Percentiles rank a stretch among this genome's conserved stretches.
phyloP scores from a whole-genome alignment of 345 rosid species.

The Rhodamnia rubescens region DNA sequence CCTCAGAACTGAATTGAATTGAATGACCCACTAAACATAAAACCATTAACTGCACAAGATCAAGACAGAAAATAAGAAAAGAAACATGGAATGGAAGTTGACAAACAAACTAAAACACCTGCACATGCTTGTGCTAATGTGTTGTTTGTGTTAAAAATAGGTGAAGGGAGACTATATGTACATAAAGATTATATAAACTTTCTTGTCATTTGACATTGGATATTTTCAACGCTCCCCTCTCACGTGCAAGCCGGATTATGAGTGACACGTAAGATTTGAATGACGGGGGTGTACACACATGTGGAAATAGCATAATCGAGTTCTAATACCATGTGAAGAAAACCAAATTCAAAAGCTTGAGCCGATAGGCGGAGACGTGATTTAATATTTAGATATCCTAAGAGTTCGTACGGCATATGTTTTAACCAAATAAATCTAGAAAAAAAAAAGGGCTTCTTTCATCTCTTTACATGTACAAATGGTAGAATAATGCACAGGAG shows the following conservation, averaged over 20 bases:
- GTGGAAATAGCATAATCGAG: background rate
- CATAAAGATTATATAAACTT: background rate
- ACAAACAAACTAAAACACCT: background rate
- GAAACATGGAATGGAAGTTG: background rate
- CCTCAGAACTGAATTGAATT: background rate
- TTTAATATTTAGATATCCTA: background rate
- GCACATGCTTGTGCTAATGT: background rate
- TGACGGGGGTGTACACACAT: background rate
- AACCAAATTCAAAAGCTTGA: background rate
- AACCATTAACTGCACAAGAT: background rate
- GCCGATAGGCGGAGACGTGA: too few species aligned
- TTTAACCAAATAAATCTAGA: background rate
- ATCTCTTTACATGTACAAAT: background rate
- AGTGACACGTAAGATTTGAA: background rate
- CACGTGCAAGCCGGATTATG: rapidly evolving
- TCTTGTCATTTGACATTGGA: rapidly evolving
- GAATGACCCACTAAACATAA: background rate
- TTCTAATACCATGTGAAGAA: background rate
- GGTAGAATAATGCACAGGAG: background rate
- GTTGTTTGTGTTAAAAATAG: background rate
- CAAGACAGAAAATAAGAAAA: background rate
- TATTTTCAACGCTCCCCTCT: rapidly evolving
- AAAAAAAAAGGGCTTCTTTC: background rate
- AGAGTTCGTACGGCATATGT: background rate
- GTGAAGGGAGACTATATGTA: rapidly evolving